Evolutionary conservation across 169 alveolate genomes (phyloP), one percentile per base, ranked within the genome.

Genomic region (Toxoplasma gondii): DNA sequence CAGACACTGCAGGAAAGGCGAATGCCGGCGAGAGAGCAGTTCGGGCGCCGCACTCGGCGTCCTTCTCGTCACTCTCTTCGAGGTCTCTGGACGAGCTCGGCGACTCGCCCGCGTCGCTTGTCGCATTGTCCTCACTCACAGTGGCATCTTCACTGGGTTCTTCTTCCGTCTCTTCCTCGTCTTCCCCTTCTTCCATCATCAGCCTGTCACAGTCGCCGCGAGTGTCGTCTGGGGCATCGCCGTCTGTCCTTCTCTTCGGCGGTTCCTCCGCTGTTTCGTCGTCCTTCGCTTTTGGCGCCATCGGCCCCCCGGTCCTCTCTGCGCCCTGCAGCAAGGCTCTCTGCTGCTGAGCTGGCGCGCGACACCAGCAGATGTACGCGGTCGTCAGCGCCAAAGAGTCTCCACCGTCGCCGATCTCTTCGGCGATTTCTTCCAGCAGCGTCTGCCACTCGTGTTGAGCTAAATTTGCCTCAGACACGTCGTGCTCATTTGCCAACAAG

Each of bases 391-490:
- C 90, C 17, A 43, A 4, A 17, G 24, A 7, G 67, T 82, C 90
- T 36, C 67, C 90, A 24, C 90, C 90, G 41, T 82, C 90, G 31
- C 90, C 90, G 24, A 82, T 36, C 41, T 82, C 90, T 36, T 82
- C 64, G 9, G 90, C 90, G 41, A 82, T 36, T 7, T 41, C 90
- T 36, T 82, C 90, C 53, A 29, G 90, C 67, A 29, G 5, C 36
- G 24, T 41, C 64, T 82, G 90, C 90, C 90, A 82, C 64, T 38
- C 67, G 90, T 82, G 90, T 67, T 82, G 90, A 29, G 90, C 90
- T 5, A 41, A 10, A 31, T 82, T 82, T 34, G 67, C 67, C 29
- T 82, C 90, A 24, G 67, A 29, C 54, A 82, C 69, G 38, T 82
- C 90, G 38, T 45, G 39, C 45, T 29, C 86, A 17, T 45, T 45